Percentiles rank a stretch among this genome's conserved stretches.
These are phyloP conservation scores for Ilyonectria sp. DNA, from an alignment of 2,329 filamentous ascomycete species.

Conservation along the genomic window DNA sequence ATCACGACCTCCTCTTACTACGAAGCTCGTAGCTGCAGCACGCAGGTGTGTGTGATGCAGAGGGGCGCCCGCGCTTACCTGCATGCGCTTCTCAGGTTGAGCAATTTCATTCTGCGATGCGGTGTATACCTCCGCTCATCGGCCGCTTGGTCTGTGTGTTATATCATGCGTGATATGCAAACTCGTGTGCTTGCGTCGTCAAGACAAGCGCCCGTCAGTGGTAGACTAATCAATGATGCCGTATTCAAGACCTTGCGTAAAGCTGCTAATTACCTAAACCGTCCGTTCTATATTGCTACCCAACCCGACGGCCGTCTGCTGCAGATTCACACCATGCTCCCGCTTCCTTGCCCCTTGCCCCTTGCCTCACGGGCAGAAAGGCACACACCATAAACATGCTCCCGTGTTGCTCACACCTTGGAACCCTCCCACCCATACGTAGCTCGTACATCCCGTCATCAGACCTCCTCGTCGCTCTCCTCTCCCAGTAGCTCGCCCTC, in stretches of 20 bases:
- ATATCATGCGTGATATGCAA: neutral
- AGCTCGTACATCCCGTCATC: slow-evolving; percentile 41
- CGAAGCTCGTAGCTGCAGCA: neutral
- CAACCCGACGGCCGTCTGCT: slow-evolving; percentile 10
- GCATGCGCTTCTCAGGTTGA: slow-evolving; percentile 11
- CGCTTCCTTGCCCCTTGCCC: neutral
- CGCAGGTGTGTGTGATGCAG: neutral
- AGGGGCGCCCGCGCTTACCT: neutral
- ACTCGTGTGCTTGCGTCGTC: neutral
- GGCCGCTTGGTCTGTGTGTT: neutral
- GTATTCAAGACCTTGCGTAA: slow-evolving; percentile 16
- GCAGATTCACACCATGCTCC: slow-evolving; percentile 10
- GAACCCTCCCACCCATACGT: slow-evolving; percentile 23
- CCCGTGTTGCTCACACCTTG: slow-evolving; percentile 1
- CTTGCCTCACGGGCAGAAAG: slow-evolving; percentile 1
- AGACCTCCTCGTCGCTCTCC: slow-evolving; percentile 90
- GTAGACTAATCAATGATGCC: neutral
- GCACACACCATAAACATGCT: slow-evolving; percentile 9
- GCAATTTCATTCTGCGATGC: neutral
- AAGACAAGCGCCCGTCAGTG: neutral
- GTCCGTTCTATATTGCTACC: slow-evolving; percentile 22
- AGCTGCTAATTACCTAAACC: slow-evolving; percentile 21
- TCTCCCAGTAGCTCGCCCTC: slow-evolving; percentile 95
- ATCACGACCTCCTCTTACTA: no score
- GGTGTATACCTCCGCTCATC: neutral